These are phyloP conservation scores for Epicoccum nigrum DNA, from an alignment of 2,329 filamentous ascomycete genomes.

Conservation along the genomic window DNA sequence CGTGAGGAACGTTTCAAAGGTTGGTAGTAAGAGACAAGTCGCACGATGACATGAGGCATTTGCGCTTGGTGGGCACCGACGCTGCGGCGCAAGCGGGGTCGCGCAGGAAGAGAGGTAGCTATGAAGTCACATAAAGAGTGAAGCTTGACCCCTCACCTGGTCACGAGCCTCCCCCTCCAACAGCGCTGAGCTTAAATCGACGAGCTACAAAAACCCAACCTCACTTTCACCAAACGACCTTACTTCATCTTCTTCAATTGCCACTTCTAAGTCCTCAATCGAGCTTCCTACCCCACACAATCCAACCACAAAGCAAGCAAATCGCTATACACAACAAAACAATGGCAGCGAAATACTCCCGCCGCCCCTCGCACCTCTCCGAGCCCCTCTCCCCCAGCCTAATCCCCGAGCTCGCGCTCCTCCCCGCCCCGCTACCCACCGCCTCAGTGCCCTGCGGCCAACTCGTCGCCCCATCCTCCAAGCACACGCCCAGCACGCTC, in stretches of 20 bases:
- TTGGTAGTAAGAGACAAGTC: conserved; percentile 15
- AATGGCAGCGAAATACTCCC: conserved; percentile 39
- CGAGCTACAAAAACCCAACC: conserved; percentile 14
- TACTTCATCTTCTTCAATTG: background rate
- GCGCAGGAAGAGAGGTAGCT: conserved; percentile 31
- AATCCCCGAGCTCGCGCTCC: conserved; percentile 41
- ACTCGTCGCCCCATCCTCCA: conserved; percentile 39
- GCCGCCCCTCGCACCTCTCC: conserved; percentile 34
- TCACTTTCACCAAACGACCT: background rate
- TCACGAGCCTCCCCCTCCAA: conserved; percentile 24
- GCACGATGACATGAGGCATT: conserved; percentile 41
- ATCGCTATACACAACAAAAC: too few species aligned
- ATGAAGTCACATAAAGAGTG: conserved; percentile 46
- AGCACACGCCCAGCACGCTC: conserved; percentile 35
- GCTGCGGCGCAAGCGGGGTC: conserved; percentile 26
- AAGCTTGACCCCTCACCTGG: conserved; percentile 42
- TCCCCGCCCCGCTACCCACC: conserved; percentile 39
- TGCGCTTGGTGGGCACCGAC: conserved; percentile 4
- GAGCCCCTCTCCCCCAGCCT: conserved; percentile 39
- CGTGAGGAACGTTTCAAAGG: background rate
- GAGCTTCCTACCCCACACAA: background rate
- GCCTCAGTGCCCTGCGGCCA: conserved; percentile 39
- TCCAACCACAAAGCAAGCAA: too few species aligned
- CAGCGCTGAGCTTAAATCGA: too few species aligned
- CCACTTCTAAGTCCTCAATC: too few species aligned